Base-by-base conservation (phyloP, 148 eudicot genomes). In the Tetragonia tetragonoides region DNA sequence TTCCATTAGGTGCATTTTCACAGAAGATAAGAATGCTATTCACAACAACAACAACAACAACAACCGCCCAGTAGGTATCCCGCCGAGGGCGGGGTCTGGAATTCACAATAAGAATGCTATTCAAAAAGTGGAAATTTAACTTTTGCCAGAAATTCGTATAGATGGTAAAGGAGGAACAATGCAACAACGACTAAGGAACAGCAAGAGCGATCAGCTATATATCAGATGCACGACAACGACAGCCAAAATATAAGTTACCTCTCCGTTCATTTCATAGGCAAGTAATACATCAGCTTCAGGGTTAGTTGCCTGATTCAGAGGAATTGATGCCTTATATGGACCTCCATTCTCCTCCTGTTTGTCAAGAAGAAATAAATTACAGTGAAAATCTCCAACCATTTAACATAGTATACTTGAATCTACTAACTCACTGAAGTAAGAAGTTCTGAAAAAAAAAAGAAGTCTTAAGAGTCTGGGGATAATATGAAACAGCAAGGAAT, bases 221-320 rank as follows among this genome's bases (percentile, higher is more conserved):
- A 49, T 44, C 9, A 9, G 53, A 37, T 49, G 59, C 66, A 59
- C 34, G n/a, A 28, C 72, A 39, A 20, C 11, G n/a, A 44, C 72
- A 51, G 21, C 42, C 21, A 73, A 77, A 49, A 59, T 6, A 73
- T 23, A 57, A 53, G 63, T 78, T 81, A 90, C 99, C 94, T 91
- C 83, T 64, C 94, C 99, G 76, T 95, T 95, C 97, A 95, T 95
- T 82, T 95, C 99, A 80, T 95, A 95, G 54, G 97, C 99, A 66
- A 95, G 91, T 65, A 95, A 79, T 72, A 93, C 97, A 81, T 95
- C 99, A 79, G 91, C 93, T 78, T 88, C 89, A 68, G 96, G 94
- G 82, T 95, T 88, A 70, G 97, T 88, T 60, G 97, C 97, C 68
- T 89, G 99, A 78, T 65, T 83, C 69, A 95, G 73, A 67, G 97